Evolutionary conservation across 148 eudicot genomes (phyloP), one percentile per base, ranked within the genome.

Genomic region (Suaeda aralocaspica): DNA sequence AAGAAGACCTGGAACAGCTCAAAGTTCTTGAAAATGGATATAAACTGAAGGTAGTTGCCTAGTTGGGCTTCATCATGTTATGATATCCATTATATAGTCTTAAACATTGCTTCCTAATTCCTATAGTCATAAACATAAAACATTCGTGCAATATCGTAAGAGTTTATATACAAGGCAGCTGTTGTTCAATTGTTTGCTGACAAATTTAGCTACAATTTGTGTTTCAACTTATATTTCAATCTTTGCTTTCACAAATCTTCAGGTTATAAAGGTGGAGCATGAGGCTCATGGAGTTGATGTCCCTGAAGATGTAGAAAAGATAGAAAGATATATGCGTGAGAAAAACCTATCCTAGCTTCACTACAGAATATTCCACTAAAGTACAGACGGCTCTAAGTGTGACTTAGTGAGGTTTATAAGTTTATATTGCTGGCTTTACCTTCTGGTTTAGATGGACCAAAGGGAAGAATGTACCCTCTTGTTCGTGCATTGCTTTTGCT

Each of bases 1-100:
- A 93, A 83, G 98, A 92, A 83, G 96, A 92, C 81, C 81, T 92
- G 71, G 96, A 92, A 74, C 98, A 90, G 70, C 83, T 93, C 22
- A 93, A 90, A 79, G 96, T 93, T 76, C 95, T 93, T 60, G 98
- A 94, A 76, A 88, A 93, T 74, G 98, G 98, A 49, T 93, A 90
- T 71, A 93, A 84, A 76, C 82, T 93, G 91, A 93, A 87, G 98
- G 95, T 89, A 67, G 29, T 42, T n/a, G n/a, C n/a, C n/a, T n/a
- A n/a, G n/a, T 46, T 21, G 5, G n/a, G 25, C 12, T 30, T 33
- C 9, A 21, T 50, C 5, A 1, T 34, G 14, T 55, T 36, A 19
- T 8, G 22, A 29, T 34, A 10, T 25, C 6, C 57, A 46, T 45
- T 44, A 10, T 59, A 6, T 22, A 12, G 2, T 26, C 18, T 26